A percentile compares a stretch with the other conserved stretches of the same genome.
Evolutionary conservation across 1,284 basidiomycete genomes (phyloP).

Genomic region (Ceratobasidium sp.): DNA sequence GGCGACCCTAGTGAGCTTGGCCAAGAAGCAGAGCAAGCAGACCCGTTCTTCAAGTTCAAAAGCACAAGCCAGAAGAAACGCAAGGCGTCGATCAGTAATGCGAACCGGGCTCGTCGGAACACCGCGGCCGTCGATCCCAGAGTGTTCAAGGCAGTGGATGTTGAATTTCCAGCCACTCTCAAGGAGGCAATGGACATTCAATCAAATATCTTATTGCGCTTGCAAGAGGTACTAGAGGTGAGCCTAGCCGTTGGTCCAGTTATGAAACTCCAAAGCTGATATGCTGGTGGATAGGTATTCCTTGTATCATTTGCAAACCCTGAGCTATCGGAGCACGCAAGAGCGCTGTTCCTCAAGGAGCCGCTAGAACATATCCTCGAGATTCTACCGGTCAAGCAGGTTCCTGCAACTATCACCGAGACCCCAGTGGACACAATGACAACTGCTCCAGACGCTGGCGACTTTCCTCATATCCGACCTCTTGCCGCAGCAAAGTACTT

Average conservation of each 20-base stretch:
- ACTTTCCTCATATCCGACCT: constrained; percentile 23
- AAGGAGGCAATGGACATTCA: constrained; percentile 1
- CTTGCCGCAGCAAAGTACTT: constrained; percentile 31
- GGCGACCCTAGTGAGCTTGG: neutral
- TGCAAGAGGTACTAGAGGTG: constrained; percentile 13
- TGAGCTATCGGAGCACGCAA: constrained; percentile 5
- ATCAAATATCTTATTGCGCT: neutral
- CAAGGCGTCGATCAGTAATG: constrained; percentile 6
- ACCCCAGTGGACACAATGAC: neutral
- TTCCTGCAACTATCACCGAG: neutral
- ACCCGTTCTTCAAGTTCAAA: constrained; percentile 15
- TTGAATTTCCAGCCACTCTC: constrained; percentile 1
- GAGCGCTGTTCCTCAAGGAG: constrained; percentile 1
- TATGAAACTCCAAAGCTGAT: neutral
- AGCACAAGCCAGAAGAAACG: constrained; percentile 19
- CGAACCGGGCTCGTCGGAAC: constrained; percentile 2
- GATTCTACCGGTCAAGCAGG: neutral
- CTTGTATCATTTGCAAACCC: constrained; percentile 8
- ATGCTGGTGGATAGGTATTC: neutral
- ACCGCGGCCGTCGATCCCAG: constrained; percentile 13
- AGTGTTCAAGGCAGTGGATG: constrained; percentile 9
- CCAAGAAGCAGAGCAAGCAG: neutral
- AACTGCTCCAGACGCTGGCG: neutral
- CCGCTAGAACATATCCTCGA: constrained; percentile 4
- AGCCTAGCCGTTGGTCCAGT: neutral